Evolutionary conservation across 176 grass and related monocot genomes (phyloP).

Genomic region (Tillandsia leiboldiana): DNA sequence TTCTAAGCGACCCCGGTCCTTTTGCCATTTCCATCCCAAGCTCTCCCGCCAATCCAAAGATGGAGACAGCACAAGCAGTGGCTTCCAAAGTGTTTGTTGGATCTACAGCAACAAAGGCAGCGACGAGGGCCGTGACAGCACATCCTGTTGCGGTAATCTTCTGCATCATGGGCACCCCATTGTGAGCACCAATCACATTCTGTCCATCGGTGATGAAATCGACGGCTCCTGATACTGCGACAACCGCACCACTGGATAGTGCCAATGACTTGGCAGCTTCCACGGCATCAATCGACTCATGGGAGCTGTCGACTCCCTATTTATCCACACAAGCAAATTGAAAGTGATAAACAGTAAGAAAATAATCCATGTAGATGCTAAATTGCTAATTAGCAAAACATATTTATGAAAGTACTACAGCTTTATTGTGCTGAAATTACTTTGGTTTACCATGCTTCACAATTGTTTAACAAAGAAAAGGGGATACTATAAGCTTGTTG

Average conservation of each 20-base stretch:
- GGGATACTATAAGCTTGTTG: too few species aligned
- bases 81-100: slow-evolving; percentile 36
- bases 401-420: background rate
- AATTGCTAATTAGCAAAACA: background rate
- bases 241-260: slow-evolving; percentile 23
- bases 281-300: slow-evolving; percentile 53
- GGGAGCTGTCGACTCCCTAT: slow-evolving; percentile 66
- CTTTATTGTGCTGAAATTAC: too few species aligned
- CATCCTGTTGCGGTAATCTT: slow-evolving; percentile 77
- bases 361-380: background rate
- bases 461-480: too few species aligned
- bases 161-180: slow-evolving; percentile 80
- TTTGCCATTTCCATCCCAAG: slow-evolving; percentile 55
- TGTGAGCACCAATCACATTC: slow-evolving; percentile 26
- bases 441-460: too few species aligned
- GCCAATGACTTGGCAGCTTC: slow-evolving; percentile 52
- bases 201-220: slow-evolving; percentile 63
- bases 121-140: slow-evolving; percentile 52
- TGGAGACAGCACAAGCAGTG: slow-evolving; percentile 42
- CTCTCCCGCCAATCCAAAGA: slow-evolving; percentile 67
- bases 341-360: background rate
- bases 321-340: background rate
- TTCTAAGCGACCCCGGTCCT: slow-evolving; percentile 66
- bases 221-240: slow-evolving; percentile 58
- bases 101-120: slow-evolving; percentile 62